Conservation (phyloP, 768 basidiomycete species). For the Mycena latifolia region DNA sequence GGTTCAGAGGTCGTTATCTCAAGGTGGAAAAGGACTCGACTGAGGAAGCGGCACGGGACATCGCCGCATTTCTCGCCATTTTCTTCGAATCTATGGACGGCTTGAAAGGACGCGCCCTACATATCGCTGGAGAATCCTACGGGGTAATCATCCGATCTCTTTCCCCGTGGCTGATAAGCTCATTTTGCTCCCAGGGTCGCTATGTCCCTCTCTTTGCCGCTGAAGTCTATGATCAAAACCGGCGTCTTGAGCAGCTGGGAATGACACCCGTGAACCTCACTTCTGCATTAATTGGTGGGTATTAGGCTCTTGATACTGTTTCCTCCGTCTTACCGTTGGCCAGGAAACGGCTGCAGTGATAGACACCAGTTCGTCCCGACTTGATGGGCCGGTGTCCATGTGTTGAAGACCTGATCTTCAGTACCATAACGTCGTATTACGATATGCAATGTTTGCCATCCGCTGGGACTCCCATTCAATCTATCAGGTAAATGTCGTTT, state of each 20-base stretch:
- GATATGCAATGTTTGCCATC: constrained; percentile 59
- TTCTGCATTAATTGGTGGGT: constrained; percentile 62
- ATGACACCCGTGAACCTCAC: constrained; percentile 62
- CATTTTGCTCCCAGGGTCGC: constrained; percentile 51
- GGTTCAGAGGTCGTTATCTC: constrained; percentile 47
- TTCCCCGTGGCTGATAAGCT: background rate
- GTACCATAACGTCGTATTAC: constrained; percentile 54
- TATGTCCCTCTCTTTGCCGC: constrained; percentile 66
- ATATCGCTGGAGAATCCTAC: constrained; percentile 64
- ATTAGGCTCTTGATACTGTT: background rate
- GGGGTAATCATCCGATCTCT: constrained; percentile 51
- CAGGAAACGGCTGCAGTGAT: constrained; percentile 24
- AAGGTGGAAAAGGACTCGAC: constrained; percentile 56
- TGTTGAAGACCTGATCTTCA: constrained; percentile 44
- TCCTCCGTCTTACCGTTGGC: background rate
- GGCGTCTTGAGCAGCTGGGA: constrained; percentile 51
- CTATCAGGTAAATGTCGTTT: constrained; percentile 44
- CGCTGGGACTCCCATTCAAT: constrained; percentile 44
- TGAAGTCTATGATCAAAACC: constrained; percentile 62
- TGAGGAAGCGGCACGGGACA: constrained; percentile 64
- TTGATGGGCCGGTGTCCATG: constrained; percentile 20
- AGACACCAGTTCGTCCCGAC: constrained; percentile 19
- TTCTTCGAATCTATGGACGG: constrained; percentile 67
- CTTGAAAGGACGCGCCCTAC: constrained; percentile 62
- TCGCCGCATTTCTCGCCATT: constrained; percentile 67